Conservation (phyloP, 1,284 basidiomycete species). For the Cryptococcus depauperatus region DNA sequence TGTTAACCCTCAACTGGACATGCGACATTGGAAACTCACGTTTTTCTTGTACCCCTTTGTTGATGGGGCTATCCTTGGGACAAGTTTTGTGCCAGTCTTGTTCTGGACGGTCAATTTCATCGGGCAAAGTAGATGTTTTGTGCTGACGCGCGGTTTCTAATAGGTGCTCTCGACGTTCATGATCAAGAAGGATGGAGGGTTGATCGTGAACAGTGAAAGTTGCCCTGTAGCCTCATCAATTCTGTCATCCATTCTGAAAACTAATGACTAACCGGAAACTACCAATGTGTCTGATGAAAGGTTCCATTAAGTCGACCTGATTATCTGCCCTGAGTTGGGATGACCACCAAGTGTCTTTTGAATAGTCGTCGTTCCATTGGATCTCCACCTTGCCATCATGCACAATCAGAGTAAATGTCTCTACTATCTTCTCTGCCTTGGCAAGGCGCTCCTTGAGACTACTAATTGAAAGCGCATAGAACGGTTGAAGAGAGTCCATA, state of each 20-base stretch:
- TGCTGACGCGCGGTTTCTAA: background rate
- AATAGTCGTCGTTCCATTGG: constrained; percentile 36
- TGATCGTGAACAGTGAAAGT: constrained; percentile 32
- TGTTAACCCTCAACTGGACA: constrained; percentile 42
- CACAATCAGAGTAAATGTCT: constrained; percentile 39
- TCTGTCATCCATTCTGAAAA: background rate
- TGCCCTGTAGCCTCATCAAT: background rate
- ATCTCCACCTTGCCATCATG: constrained; percentile 28
- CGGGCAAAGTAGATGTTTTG: constrained; percentile 28
- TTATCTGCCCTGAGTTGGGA: constrained; percentile 40
- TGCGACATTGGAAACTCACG: constrained; percentile 41
- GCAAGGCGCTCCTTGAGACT: constrained; percentile 61
- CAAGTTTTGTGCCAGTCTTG: constrained; percentile 40
- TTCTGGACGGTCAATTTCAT: constrained; percentile 35
- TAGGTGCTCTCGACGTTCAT: constrained; percentile 34
- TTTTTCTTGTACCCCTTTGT: constrained; percentile 37
- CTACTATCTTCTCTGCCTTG: constrained; percentile 46
- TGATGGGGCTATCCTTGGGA: constrained; percentile 34
- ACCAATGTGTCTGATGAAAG: constrained; percentile 38
- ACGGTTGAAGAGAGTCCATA: constrained; percentile 68
- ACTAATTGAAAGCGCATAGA: constrained; percentile 61
- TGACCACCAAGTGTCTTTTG: constrained; percentile 42
- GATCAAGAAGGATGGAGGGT: constrained; percentile 38
- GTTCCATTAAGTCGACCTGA: constrained; percentile 46
- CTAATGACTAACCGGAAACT: constrained; percentile 33